Evolutionary conservation across 2,329 filamentous ascomycete species (phyloP).

Genomic region (Aspergillus udagawae): DNA sequence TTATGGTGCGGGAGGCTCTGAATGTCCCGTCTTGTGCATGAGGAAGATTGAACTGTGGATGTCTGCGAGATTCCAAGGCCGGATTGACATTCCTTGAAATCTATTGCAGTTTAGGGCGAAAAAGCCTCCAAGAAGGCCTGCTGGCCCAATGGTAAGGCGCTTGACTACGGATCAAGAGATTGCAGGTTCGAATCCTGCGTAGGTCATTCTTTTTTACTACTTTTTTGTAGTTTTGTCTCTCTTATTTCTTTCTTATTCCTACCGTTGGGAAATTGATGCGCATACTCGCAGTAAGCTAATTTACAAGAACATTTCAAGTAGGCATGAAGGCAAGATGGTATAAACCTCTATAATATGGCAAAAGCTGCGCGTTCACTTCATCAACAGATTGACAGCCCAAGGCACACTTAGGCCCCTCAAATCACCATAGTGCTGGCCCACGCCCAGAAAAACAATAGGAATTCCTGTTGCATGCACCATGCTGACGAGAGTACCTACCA

Average conservation of each 20-base stretch:
- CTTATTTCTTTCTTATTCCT: too few relatives aligned
- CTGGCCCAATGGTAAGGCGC: conserved; percentile 48
- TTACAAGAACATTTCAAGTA: not conserved
- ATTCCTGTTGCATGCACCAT: conserved; percentile 97
- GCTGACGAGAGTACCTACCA: conserved; percentile 92
- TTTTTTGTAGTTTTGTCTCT: not conserved
- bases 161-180: conserved; percentile 53
- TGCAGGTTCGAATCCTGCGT: conserved; percentile 46
- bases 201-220: conserved; percentile 20
- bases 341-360: not conserved
- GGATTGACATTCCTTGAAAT: too few relatives aligned
- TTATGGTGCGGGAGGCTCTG: too few relatives aligned
- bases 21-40: too few relatives aligned
- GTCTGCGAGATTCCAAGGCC: not conserved
- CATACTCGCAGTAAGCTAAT: not conserved
- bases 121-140: not conserved
- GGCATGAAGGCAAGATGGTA: not conserved
- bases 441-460: conserved; percentile 86
- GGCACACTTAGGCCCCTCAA: conserved; percentile 61
- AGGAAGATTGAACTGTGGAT: too few relatives aligned
- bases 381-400: conserved; percentile 59
- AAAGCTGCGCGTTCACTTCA: conserved; percentile 41
- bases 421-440: conserved; percentile 65
- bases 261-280: too few relatives aligned
- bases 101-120: too few relatives aligned